A percentile compares a stretch with the other conserved stretches of the same genome.
phyloP scores from a whole-genome alignment of 192 early-diverging fungal species.

The Gamsiella multidivaricata region DNA sequence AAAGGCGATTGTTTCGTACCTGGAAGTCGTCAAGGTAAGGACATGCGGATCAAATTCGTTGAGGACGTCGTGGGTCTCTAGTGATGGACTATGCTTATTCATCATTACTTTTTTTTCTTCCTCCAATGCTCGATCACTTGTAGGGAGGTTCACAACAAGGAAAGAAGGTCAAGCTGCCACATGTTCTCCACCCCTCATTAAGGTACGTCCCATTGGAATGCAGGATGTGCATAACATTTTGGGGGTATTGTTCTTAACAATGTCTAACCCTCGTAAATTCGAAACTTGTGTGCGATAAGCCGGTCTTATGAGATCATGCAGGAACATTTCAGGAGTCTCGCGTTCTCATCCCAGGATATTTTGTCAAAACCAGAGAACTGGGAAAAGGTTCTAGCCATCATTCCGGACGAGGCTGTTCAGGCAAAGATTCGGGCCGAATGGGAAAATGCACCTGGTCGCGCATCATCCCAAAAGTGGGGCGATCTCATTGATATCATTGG shows the following conservation, averaged over 20 bases:
- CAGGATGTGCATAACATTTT: too few species aligned
- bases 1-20: constrained; percentile 84
- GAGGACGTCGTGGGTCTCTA: too few species aligned
- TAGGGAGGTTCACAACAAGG: constrained; percentile 79
- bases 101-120: too few species aligned
- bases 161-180: constrained; percentile 78
- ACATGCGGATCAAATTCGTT: constrained; percentile 9
- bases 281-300: too few species aligned
- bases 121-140: neutral
- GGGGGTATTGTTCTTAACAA: too few species aligned
- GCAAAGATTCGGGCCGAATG: constrained; percentile 54
- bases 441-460: constrained; percentile 35
- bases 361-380: constrained; percentile 71
- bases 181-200: constrained; percentile 77
- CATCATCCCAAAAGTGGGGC: constrained; percentile 58
- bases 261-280: too few species aligned
- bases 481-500: constrained; percentile 50
- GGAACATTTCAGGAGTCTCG: constrained; percentile 77
- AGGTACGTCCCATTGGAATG: constrained; percentile 59
- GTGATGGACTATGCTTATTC: too few species aligned
- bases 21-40: constrained; percentile 77
- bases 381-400: constrained; percentile 78
- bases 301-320: constrained; percentile 62
- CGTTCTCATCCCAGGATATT: constrained; percentile 81
- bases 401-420: constrained; percentile 77